phyloP scores from a whole-genome alignment of 225 moss, liverwort and hornwort species.

The Anthoceros angustus region DNA sequence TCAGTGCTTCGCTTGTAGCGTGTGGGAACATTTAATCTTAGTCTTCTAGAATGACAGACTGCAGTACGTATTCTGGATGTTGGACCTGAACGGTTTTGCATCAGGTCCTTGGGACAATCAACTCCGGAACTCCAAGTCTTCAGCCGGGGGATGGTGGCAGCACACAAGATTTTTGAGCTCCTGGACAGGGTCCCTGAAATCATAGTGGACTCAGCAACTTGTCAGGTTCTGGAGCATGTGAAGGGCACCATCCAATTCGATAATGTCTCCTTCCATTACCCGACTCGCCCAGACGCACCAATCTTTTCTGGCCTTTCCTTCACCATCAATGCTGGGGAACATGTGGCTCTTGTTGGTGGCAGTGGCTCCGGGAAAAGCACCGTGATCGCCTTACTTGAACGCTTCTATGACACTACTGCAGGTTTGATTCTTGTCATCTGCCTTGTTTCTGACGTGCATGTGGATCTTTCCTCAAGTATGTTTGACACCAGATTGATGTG shows the following conservation, averaged over 20 bases:
- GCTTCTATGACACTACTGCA: slow-evolving; percentile 13
- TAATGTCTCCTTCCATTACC: slow-evolving; percentile 22
- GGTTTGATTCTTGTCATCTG: not conserved
- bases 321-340: slow-evolving; percentile 12
- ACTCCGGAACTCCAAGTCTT: slow-evolving; percentile 17
- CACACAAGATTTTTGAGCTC: slow-evolving; percentile 20
- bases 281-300: slow-evolving; percentile 17
- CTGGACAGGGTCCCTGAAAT: slow-evolving; percentile 8
- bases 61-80: not conserved
- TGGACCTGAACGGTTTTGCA: slow-evolving; percentile 1
- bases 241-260: slow-evolving; percentile 20
- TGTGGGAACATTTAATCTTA: not conserved
- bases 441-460: not conserved
- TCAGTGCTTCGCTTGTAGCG: not conserved
- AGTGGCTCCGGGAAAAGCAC: slow-evolving; percentile 25
- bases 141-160: slow-evolving; percentile 23
- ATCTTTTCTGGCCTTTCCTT: slow-evolving; percentile 15
- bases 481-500: not conserved
- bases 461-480: not conserved
- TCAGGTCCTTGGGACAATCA: slow-evolving; percentile 26
- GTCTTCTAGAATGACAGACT: not conserved
- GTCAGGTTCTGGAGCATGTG: slow-evolving; percentile 6
- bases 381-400: slow-evolving; percentile 13
- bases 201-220: not conserved
- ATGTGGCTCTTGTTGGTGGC: slow-evolving; percentile 20